phyloP scores from a whole-genome alignment of 2,329 filamentous ascomycete species.

The Neospermospora avenae region DNA sequence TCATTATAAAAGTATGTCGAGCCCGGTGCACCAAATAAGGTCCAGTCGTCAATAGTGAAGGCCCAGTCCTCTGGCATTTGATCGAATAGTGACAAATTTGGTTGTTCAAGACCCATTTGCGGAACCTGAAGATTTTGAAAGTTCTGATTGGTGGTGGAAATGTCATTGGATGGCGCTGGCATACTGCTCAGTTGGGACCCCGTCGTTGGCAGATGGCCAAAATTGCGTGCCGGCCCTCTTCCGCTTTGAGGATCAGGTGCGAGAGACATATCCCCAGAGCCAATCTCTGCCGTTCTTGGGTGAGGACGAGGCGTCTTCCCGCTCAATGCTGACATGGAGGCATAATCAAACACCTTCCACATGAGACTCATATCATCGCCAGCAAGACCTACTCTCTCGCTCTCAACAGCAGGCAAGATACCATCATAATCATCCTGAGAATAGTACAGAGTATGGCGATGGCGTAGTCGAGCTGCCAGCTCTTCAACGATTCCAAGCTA shows the following conservation, averaged over 20 bases:
- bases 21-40: constrained; percentile 21
- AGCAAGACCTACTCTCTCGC: constrained; percentile 18
- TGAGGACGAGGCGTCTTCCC: neutral
- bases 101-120: neutral
- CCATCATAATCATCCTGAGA: constrained; percentile 24
- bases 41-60: constrained; percentile 25
- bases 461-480: constrained; percentile 16
- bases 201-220: neutral
- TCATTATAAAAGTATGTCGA: constrained; percentile 22
- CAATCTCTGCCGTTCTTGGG: neutral
- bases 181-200: neutral
- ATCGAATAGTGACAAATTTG: constrained; percentile 15
- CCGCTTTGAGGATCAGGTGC: neutral
- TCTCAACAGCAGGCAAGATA: constrained; percentile 19
- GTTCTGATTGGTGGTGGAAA: neutral
- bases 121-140: constrained; percentile 4
- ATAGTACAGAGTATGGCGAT: constrained; percentile 22
- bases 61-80: constrained; percentile 23
- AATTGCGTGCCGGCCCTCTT: neutral
- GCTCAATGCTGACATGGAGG: constrained; percentile 18
- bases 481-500: constrained; percentile 22
- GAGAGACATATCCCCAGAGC: neutral
- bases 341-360: constrained; percentile 25
- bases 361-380: constrained; percentile 18
- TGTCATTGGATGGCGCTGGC: neutral